A percentile compares a stretch with the other conserved stretches of the same genome.
Evolutionary conservation across 441 rosid species (phyloP).

Genomic region (Adansonia madagascariensis): DNA sequence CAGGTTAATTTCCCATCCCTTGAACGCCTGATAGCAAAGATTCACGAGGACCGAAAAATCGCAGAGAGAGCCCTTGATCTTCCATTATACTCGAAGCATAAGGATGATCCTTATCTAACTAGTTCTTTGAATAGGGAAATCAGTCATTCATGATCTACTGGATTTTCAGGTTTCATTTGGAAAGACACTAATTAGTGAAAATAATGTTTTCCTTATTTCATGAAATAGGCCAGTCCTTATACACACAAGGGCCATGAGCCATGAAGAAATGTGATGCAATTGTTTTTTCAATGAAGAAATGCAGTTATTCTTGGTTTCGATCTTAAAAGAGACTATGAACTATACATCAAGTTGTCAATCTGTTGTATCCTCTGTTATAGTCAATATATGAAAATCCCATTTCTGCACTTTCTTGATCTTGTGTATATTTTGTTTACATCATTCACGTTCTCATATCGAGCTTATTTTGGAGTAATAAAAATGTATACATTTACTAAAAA

Average conservation of each 20-base stretch:
- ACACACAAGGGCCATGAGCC: neutral
- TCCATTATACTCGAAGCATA: slow-evolving; percentile 58
- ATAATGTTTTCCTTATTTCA: neutral
- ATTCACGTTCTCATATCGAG: neutral
- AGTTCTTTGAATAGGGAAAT: slow-evolving; percentile 22
- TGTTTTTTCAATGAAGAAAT: neutral
- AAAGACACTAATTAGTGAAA: neutral
- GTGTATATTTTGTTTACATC: neutral
- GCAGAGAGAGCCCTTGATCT: slow-evolving; percentile 83
- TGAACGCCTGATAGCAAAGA: slow-evolving; percentile 70
- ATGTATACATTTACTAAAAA: neutral
- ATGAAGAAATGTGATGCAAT: neutral
- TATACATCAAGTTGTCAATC: neutral
- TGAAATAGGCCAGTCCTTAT: neutral
- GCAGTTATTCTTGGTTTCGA: neutral
- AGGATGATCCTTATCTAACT: slow-evolving; percentile 56
- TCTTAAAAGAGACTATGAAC: neutral
- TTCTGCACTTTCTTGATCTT: neutral
- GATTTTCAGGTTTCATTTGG: neutral
- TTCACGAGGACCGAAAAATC: slow-evolving; percentile 62
- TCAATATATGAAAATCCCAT: neutral
- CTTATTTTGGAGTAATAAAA: too few species aligned
- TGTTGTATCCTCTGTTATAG: neutral
- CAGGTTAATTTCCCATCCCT: slow-evolving; percentile 74
- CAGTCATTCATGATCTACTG: slow-evolving; percentile 20